Base-by-base conservation (phyloP, 768 basidiomycete genomes). In the Gelatoporia subvermispora region DNA sequence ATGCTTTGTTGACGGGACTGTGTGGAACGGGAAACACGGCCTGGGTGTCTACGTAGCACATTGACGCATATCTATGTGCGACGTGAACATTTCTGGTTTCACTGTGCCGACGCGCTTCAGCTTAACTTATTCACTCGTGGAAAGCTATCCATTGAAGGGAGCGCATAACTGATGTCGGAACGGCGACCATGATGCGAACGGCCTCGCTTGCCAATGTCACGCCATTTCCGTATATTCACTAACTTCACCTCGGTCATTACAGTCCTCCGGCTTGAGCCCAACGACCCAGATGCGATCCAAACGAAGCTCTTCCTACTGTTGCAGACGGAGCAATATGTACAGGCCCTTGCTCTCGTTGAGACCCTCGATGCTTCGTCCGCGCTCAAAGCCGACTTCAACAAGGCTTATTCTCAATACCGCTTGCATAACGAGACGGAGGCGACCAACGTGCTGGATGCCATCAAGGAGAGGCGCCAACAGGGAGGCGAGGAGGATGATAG, bases 251-350 rank as follows among this genome's bases (percentile, higher is more conserved):
- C 20, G 9, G 18, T 21, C 20, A n/a, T 22, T 35, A 11, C 54
- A 95, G 93, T 94, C 52, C 74, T 93, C 38, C 72, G 76, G 16
- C 67, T 93, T 24, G 74, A 79, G 35, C 81, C 88, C 24, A 64
- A 66, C 4, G 86, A 90, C 61, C 57, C 64, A n/a, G 84, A 93
- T 58, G 88, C 89, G 2, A 67, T 79, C 24, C 82, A 87, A 61
- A 88, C 92, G 10, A 91, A 92, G 62, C 70, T 94, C n/a, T 93
- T 90, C 66, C 69, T 95, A 28, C 74, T 93, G 31, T 70, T 95
- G 41, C 92, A 95, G 58, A 90, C 85, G 1, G 93, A 94, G 62
- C 84, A 85, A 50, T 91, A 93, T 59, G 66, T 72, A 4, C 60
- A 73, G 11, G 92, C 93, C 3, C 72, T 95, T 8, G 65, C 71